phyloP scores from a whole-genome alignment of 345 rosid genomes.

The Melaleuca alternifolia region DNA sequence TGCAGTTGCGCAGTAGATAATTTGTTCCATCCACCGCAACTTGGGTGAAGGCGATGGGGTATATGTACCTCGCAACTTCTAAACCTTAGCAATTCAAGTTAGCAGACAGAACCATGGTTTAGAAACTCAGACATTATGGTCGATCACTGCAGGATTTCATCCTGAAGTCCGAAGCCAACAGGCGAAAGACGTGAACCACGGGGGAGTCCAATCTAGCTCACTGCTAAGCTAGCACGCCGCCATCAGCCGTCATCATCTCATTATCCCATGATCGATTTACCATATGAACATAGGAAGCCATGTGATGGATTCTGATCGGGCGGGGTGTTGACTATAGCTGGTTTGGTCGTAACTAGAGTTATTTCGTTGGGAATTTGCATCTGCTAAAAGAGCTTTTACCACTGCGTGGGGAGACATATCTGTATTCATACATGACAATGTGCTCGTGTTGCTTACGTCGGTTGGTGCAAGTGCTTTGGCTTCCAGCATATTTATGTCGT shows the following conservation, averaged over 20 bases:
- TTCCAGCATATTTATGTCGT: not conserved
- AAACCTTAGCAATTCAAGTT: not conserved
- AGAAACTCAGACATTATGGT: not conserved
- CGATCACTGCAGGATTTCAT: not conserved
- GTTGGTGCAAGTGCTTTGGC: not conserved
- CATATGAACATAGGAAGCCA: not conserved
- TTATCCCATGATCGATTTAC: not conserved
- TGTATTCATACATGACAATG: not conserved
- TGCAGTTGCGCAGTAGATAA: not conserved
- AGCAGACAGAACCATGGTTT: not conserved
- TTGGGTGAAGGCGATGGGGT: not conserved
- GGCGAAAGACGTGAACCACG: not conserved
- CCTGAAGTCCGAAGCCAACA: not conserved
- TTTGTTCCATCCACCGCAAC: not conserved
- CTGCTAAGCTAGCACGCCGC: not conserved
- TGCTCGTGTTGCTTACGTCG: not conserved
- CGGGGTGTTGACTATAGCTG: not conserved
- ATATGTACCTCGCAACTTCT: not conserved
- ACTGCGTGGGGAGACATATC: not conserved
- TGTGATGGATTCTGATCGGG: not conserved
- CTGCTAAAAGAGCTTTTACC: not conserved
- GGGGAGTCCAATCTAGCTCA: not conserved
- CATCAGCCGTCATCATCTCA: not conserved
- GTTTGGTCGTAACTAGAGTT: not conserved
- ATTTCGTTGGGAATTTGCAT: no score